Evolutionary conservation across 2,329 filamentous ascomycete genomes (phyloP).

Genomic region (Claviceps spartinae): DNA sequence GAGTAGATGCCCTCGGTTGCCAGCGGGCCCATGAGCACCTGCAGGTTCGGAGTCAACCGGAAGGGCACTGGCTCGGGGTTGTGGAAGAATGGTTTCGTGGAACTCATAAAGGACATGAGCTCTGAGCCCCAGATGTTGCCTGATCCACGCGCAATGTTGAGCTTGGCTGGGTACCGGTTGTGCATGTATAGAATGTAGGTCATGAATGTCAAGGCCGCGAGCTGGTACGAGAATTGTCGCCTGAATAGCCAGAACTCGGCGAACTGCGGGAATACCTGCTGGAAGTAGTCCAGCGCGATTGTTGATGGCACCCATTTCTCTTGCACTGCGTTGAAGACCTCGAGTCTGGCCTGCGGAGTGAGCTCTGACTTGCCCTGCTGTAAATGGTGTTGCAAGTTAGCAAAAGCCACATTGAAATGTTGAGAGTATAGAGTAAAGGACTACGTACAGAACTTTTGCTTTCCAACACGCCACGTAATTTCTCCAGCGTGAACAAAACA

Average conservation of each 20-base stretch:
- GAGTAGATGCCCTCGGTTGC: conserved; percentile 93
- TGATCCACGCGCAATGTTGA: conserved; percentile 73
- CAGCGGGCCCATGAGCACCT: conserved; percentile 89
- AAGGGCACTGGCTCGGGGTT: conserved; percentile 95
- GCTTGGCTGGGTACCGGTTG: conserved; percentile 88
- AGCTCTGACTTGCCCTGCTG: conserved; percentile 55
- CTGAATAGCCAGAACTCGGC: conserved; percentile 98
- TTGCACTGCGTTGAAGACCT: conserved; percentile 91
- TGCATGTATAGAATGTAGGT: conserved; percentile 98
- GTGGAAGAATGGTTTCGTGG: conserved; percentile 75
- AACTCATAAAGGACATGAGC: conserved; percentile 78
- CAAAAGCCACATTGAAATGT: background rate
- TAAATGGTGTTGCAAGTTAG: background rate
- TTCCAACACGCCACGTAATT: conserved; percentile 65
- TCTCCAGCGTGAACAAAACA: conserved; percentile 89
- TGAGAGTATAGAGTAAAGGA: background rate
- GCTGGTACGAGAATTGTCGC: conserved; percentile 89
- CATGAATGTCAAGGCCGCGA: conserved; percentile 92
- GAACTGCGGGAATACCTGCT: conserved; percentile 73
- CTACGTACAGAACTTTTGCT: conserved; percentile 45
- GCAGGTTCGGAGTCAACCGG: conserved; percentile 90
- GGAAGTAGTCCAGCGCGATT: conserved; percentile 79
- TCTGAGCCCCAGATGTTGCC: conserved; percentile 97
- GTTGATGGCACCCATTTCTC: conserved; percentile 81
- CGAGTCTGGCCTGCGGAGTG: conserved; percentile 58